A percentile compares a stretch with the other conserved stretches of the same genome.
Conservation (phyloP, 2,329 filamentous ascomycete species). For the Apiospora saccharicola region DNA sequence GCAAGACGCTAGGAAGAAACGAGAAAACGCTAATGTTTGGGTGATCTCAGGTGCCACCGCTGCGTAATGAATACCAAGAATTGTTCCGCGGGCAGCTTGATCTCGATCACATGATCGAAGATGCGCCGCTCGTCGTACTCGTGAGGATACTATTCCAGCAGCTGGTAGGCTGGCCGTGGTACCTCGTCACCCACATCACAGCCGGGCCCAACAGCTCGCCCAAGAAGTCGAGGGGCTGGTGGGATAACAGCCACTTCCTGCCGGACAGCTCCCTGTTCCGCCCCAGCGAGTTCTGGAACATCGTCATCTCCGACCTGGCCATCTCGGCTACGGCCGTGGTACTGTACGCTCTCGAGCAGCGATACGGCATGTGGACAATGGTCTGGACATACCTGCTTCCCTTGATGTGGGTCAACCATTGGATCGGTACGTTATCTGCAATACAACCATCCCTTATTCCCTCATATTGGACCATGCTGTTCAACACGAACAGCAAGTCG, state of each 20-base stretch:
- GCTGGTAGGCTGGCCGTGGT: conserved; percentile 68
- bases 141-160: conserved; percentile 65
- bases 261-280: conserved; percentile 67
- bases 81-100: conserved; percentile 23
- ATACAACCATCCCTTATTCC: conserved; percentile 8
- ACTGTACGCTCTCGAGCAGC: conserved; percentile 59
- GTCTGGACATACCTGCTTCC: conserved; percentile 67
- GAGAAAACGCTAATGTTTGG: background rate
- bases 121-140: conserved; percentile 64
- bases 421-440: conserved; percentile 59
- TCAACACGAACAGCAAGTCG: background rate
- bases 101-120: conserved; percentile 53
- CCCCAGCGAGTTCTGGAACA: conserved; percentile 58
- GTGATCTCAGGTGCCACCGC: conserved; percentile 21
- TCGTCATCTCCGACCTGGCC: conserved; percentile 65
- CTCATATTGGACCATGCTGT: conserved; percentile 23
- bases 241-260: conserved; percentile 62
- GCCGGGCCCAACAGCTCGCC: conserved; percentile 55
- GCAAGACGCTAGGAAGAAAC: background rate
- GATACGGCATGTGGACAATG: conserved; percentile 62
- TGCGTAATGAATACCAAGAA: conserved; percentile 28
- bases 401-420: conserved; percentile 75
- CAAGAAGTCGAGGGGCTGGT: conserved; percentile 46
- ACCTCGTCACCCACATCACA: conserved; percentile 66
- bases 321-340: conserved; percentile 55